Evolutionary conservation across 768 basidiomycete genomes (phyloP), one percentile per base, ranked within the genome.

Genomic region (Rhodotorula taiwanensis): DNA sequence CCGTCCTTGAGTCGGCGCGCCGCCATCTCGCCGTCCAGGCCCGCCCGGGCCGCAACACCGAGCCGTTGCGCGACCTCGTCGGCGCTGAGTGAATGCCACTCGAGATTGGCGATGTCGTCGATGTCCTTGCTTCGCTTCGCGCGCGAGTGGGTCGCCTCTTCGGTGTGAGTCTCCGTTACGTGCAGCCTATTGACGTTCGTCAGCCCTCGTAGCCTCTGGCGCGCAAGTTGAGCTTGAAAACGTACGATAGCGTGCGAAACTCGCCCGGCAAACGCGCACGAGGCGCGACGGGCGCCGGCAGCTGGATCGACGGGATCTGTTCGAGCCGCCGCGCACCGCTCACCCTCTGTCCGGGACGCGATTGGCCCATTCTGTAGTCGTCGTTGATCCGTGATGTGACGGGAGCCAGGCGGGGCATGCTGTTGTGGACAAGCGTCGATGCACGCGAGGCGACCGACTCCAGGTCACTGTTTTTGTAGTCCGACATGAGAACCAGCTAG

Each of bases 11-110:
- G 74, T n/a, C 81, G 77, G 7, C 82, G 78, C 25, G 77, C 76
- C 27, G 79, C 82, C 66, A 83, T 81, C 4, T 77, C 72, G 3
- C 65, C 62, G 51, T 84, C 84, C 18, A 84, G 75, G 21, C 84
- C 84, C 4, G 75, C 72, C 31, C 74, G 76, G 1, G 76, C 75
- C 21, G 81, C 81, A 30, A 79, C 79, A 4, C 76, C 75, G 21
- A 83, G 76, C 23, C 80, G 76, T 31, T 77, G 74, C 44, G 79
- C 76, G 14, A 79, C 76, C 23, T 82, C 81, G 4, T 78, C 75
- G 4, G 68, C 57, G 5, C 75, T 58, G 15, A 82, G 73, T 49
- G 74, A 77, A 69, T 82, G 82, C 80, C 81, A 82, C 43, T 81
- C 80, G 49, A 83, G 73, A 8, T 68, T 67, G 9, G 76, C 76